Conservation (phyloP, 2,329 filamentous ascomycete species). For the Laburnicola sp. region DNA sequence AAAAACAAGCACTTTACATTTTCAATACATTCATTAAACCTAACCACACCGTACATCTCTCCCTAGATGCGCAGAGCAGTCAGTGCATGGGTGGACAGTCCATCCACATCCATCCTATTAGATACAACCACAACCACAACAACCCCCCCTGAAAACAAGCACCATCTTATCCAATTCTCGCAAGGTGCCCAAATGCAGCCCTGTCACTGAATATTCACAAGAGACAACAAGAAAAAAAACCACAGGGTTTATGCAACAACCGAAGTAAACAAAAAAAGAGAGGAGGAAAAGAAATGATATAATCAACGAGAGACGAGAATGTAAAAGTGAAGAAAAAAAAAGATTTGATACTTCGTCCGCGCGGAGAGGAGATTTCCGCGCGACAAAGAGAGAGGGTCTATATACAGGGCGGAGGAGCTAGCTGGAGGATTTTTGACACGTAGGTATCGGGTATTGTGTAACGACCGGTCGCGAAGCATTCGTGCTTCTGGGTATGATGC, state of each 20-base stretch:
- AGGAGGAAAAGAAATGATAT: constrained; percentile 1
- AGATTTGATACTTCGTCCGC: too few relatives aligned
- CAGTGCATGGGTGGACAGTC: too few relatives aligned
- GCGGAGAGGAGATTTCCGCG: not conserved
- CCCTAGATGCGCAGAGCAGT: not conserved
- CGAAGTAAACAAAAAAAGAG: constrained; percentile 7
- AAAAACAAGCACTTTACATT: not conserved
- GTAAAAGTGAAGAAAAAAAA: not conserved
- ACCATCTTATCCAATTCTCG: too few relatives aligned
- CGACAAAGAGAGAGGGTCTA: constrained; percentile 4
- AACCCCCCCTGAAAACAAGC: too few relatives aligned
- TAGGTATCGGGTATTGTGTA: constrained; percentile 43
- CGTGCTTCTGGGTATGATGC: constrained; percentile 20
- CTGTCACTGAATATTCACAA: too few relatives aligned
- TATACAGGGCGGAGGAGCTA: constrained; percentile 9
- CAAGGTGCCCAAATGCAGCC: too few relatives aligned
- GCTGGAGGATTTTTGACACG: constrained; percentile 12
- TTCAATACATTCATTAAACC: constrained; percentile 15
- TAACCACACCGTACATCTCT: constrained; percentile 3
- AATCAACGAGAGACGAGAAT: constrained; percentile 14
- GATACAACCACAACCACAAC: too few relatives aligned
- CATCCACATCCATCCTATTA: too few relatives aligned
- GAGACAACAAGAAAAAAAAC: constrained; percentile 9
- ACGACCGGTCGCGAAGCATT: constrained; percentile 36
- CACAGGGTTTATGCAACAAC: not conserved